Evolutionary conservation across 345 rosid genomes (phyloP).

Genomic region (Stellera chamaejasme): DNA sequence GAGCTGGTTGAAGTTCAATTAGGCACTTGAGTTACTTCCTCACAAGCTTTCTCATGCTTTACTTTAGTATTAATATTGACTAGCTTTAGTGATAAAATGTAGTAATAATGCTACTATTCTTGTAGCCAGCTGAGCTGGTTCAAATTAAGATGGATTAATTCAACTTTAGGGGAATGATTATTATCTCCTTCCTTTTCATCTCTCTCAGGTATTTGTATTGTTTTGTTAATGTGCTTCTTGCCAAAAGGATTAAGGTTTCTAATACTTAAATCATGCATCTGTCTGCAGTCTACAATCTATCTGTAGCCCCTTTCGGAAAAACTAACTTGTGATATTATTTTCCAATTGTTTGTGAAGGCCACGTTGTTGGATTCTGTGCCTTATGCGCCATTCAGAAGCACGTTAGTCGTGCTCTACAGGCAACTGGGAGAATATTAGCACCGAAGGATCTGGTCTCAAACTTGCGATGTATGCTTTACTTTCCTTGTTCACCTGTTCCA

Average conservation of each 20-base stretch:
- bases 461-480: constrained; percentile 72
- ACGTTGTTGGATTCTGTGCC: constrained; percentile 86
- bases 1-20: too few species aligned
- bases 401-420: constrained; percentile 68
- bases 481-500: not conserved
- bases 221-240: not conserved
- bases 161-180: too few species aligned
- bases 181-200: too few species aligned
- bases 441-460: constrained; percentile 88
- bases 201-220: too few species aligned
- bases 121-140: too few species aligned
- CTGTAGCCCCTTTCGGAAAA: not conserved
- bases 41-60: too few species aligned
- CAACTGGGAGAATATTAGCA: constrained; percentile 61
- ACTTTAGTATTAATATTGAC: too few species aligned
- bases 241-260: too few species aligned
- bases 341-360: constrained; percentile 51
- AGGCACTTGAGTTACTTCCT: too few species aligned
- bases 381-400: constrained; percentile 97
- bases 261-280: not conserved
- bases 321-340: constrained; percentile 1
- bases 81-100: too few species aligned
- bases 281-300: not conserved
- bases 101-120: too few species aligned
- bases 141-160: too few species aligned